Percentiles rank a stretch among this genome's conserved stretches.
These are phyloP conservation scores for Amauroascus niger DNA, from an alignment of 2,329 filamentous ascomycete species.

Conservation along the genomic window DNA sequence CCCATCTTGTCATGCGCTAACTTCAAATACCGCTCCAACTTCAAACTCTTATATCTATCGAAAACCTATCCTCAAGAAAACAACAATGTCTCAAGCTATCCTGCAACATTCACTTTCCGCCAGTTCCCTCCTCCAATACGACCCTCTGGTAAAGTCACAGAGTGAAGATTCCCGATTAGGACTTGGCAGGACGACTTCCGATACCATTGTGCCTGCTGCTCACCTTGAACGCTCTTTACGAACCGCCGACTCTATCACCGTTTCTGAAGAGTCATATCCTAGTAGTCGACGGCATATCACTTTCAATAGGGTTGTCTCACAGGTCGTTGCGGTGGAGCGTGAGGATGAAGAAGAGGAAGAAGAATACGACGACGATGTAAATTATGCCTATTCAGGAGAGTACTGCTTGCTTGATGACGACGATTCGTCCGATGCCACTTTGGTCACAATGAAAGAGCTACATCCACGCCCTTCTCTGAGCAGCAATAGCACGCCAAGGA, in stretches of 20 bases:
- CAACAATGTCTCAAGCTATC: constrained; percentile 92
- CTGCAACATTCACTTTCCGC: constrained; percentile 79
- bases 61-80: constrained; percentile 92
- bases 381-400: constrained; percentile 28
- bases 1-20: constrained; percentile 41
- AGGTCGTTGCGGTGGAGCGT: constrained; percentile 85
- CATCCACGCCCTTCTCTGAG: constrained; percentile 43
- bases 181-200: constrained; percentile 44
- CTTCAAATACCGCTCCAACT: constrained; percentile 48
- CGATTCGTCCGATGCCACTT: constrained; percentile 63
- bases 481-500: constrained; percentile 45
- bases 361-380: constrained; percentile 32
- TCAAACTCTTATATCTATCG: constrained; percentile 58
- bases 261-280: constrained; percentile 60
- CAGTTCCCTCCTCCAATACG: constrained; percentile 79
- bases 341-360: constrained; percentile 32
- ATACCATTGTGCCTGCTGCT: constrained; percentile 53
- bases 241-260: constrained; percentile 37
- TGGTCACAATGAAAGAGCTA: constrained; percentile 71
- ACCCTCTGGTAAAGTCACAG: constrained; percentile 75
- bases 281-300: constrained; percentile 72
- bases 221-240: constrained; percentile 54
- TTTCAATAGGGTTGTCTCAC: constrained; percentile 91
- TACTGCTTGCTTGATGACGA: constrained; percentile 42
- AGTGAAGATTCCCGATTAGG: constrained; percentile 34